phyloP scores from a whole-genome alignment of 2,329 filamentous ascomycete genomes.

The Grosmannia huntii region DNA sequence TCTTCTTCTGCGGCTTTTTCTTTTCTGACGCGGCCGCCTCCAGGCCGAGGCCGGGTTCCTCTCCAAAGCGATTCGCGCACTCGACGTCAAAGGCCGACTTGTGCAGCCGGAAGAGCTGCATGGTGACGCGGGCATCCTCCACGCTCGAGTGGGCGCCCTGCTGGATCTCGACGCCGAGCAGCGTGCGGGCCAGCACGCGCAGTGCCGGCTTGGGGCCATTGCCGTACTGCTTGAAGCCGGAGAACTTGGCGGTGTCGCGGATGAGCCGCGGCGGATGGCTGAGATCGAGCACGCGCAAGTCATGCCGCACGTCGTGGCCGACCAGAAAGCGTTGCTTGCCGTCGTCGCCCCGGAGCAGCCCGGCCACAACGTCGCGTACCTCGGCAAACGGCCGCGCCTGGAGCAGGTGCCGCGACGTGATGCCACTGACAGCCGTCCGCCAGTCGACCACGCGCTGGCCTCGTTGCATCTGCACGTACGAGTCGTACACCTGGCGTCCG shows the following conservation, averaged over 20 bases:
- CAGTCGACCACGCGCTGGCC: constrained; percentile 75
- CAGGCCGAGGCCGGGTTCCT: neutral
- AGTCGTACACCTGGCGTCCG: constrained; percentile 85
- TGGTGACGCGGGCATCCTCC: constrained; percentile 76
- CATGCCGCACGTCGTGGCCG: constrained; percentile 73
- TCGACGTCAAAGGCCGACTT: constrained; percentile 80
- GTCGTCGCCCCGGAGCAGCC: constrained; percentile 44
- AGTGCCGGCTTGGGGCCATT: constrained; percentile 58
- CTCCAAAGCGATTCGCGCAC: constrained; percentile 49
- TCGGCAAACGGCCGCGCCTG: constrained; percentile 58
- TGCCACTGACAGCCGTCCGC: constrained; percentile 76
- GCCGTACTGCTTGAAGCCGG: constrained; percentile 57
- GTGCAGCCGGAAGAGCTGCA: constrained; percentile 74
- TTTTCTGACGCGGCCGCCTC: constrained; percentile 19
- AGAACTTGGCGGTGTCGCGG: constrained; percentile 71
- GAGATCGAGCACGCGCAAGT: constrained; percentile 64
- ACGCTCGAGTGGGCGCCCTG: constrained; percentile 52
- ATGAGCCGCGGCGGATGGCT: constrained; percentile 66
- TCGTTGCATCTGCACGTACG: constrained; percentile 68
- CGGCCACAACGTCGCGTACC: constrained; percentile 60
- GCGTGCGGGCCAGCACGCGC: constrained; percentile 40
- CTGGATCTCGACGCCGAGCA: constrained; percentile 51
- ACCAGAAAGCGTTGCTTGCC: constrained; percentile 48
- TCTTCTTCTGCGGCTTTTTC: constrained; percentile 25
- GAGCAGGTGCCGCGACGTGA: constrained; percentile 60